phyloP scores from a whole-genome alignment of 805 yeast species.

The Alloascoidea hylecoeti region DNA sequence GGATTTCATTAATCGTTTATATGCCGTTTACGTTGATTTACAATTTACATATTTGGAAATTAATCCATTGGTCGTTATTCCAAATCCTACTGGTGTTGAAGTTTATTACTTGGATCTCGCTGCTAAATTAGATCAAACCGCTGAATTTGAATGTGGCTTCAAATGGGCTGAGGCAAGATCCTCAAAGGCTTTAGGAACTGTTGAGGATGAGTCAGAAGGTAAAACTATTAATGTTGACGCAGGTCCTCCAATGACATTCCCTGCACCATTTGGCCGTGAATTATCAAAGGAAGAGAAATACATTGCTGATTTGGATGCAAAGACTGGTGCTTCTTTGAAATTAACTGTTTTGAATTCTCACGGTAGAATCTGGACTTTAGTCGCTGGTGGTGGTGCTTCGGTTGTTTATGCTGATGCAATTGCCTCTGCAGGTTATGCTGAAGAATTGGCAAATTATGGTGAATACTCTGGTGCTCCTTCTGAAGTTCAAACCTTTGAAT shows the following conservation, averaged over 20 bases:
- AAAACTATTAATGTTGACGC: slow-evolving; percentile 21
- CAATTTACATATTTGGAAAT: slow-evolving; percentile 32
- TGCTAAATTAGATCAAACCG: slow-evolving; percentile 32
- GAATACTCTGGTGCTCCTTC: slow-evolving; percentile 34
- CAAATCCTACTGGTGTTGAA: slow-evolving; percentile 21
- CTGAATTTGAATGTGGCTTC: slow-evolving; percentile 33
- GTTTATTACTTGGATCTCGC: slow-evolving; percentile 32
- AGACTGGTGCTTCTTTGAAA: slow-evolving; percentile 31
- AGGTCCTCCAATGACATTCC: slow-evolving; percentile 33
- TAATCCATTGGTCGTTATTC: slow-evolving; percentile 30
- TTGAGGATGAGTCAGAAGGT: slow-evolving; percentile 8
- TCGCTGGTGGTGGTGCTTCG: slow-evolving; percentile 34
- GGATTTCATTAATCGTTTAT: slow-evolving; percentile 29
- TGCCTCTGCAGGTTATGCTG: slow-evolving; percentile 29
- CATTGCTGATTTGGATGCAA: slow-evolving; percentile 31
- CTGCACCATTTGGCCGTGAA: slow-evolving; percentile 33
- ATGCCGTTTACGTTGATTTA: slow-evolving; percentile 30
- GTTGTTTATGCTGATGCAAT: slow-evolving; percentile 33
- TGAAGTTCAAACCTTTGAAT: slow-evolving; percentile 30
- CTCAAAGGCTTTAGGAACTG: slow-evolving; percentile 23
- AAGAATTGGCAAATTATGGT: slow-evolving; percentile 30
- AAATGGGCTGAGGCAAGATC: slow-evolving; percentile 33
- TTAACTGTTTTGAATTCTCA: slow-evolving; percentile 26
- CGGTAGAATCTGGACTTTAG: slow-evolving; percentile 31
- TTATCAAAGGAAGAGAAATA: slow-evolving; percentile 28